These are phyloP conservation scores for Phytophthora tubulina DNA, from an alignment of 352 stramenopile species.

Conservation along the genomic window DNA sequence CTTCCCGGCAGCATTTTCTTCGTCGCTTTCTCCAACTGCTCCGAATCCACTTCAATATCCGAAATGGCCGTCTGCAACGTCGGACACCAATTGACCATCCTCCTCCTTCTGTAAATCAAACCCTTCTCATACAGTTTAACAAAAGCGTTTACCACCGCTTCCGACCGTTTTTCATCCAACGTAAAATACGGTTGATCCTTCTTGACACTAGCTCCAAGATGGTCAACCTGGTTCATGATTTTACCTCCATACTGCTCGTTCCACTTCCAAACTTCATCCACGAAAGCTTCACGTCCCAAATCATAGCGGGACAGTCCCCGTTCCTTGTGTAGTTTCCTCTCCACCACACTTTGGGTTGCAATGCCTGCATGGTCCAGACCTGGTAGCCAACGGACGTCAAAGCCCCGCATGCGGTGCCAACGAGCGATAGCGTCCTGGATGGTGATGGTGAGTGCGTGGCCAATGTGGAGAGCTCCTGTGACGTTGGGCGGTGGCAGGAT, in stretches of 20 bases:
- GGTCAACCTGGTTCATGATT: constrained; percentile 97
- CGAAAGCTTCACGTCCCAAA: constrained; percentile 97
- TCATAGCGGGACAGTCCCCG: constrained; percentile 92
- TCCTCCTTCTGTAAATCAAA: constrained; percentile 96
- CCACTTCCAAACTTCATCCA: constrained; percentile 98
- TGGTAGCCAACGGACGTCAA: constrained; percentile 97
- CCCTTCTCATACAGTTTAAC: constrained; percentile 96
- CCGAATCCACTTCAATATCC: constrained; percentile 98
- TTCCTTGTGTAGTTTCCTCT: constrained; percentile 98
- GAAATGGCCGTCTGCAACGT: constrained; percentile 96
- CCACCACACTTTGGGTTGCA: constrained; percentile 98
- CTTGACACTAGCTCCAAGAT: constrained; percentile 96
- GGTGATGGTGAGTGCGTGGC: constrained; percentile 96
- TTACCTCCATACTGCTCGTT: constrained; percentile 97
- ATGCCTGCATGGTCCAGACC: constrained; percentile 99
- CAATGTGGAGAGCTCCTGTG: constrained; percentile 97
- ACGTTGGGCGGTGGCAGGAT: constrained; percentile 98
- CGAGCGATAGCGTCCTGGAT: constrained; percentile 97
- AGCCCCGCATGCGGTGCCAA: constrained; percentile 98
- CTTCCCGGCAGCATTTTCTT: constrained; percentile 81
- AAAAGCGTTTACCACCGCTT: constrained; percentile 74
- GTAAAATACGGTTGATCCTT: constrained; percentile 98
- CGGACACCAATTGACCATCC: constrained; percentile 98
- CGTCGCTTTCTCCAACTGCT: constrained; percentile 95
- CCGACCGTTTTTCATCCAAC: constrained; percentile 95